Evolutionary conservation across 176 grass and related monocot species (phyloP), one percentile per base, ranked within the genome.

Genomic region (Carex scoparia): DNA sequence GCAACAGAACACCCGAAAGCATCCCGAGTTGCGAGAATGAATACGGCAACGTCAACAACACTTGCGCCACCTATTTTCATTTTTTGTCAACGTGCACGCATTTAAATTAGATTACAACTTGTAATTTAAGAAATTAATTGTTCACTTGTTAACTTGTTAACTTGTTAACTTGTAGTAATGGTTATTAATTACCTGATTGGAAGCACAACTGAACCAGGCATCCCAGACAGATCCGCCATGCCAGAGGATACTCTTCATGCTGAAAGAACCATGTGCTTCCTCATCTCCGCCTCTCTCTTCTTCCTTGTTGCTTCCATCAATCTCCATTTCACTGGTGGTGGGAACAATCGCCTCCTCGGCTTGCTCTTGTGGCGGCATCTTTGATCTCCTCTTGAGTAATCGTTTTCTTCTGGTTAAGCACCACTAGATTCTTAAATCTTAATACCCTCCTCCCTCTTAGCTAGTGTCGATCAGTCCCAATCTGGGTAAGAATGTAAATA

Each of bases 191-290:
- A 72, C 88, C 84, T 90, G 88, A 23, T 90, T 90, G 27, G 88
- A 90, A 61, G 88, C 88, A 61, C 88, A 90, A 53, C 88, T 90
- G 69, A 90, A 90, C 88, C 88, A 90, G 32, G 88, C 88, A 65
- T 90, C 88, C 67, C 84, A 90, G 54, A 81, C 84, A 60, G 88
- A 90, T 19, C 88, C 88, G 7, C 88, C 88, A 38, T 90, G 88
- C 88, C 88, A 90, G 61, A 90, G 88, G 53, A 86, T 5, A 60
- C n/a, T 87, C 84, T 86, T 86, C 69, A 86, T 48, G 84, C 71
- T 79, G 15, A 79, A 57, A 84, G 61, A 1, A 13, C 53, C 56
- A 18, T 75, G 73, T 46, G 18, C 59, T 30, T 75, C 23, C 0
- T 85, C 54, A 5, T 68, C 73, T 9, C 48, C 63, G 0, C n/a